A percentile compares a stretch with the other conserved stretches of the same genome.
Conservation (phyloP, 371 early-diverging fungal species). For the Blastocladiella emersonii region DNA sequence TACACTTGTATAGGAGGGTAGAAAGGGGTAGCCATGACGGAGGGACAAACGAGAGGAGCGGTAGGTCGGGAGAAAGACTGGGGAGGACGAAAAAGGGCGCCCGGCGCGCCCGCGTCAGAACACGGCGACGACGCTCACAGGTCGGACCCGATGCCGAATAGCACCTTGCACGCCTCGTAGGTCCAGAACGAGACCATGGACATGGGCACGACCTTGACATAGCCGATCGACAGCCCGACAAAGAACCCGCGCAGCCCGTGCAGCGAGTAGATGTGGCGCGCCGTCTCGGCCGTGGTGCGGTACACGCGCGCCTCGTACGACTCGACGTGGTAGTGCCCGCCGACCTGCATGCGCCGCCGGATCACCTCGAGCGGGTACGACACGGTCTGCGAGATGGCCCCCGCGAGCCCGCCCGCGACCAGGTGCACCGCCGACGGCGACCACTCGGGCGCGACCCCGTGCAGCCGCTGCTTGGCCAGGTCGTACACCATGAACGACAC, state of each 20-base stretch:
- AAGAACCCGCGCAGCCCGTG: constrained; percentile 73
- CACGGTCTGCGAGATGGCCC: constrained; percentile 66
- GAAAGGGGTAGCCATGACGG: too few species aligned
- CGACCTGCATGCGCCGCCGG: constrained; percentile 81
- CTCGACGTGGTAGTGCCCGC: constrained; percentile 21
- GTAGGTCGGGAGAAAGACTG: too few species aligned
- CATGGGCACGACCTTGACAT: constrained; percentile 85
- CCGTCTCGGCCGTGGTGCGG: constrained; percentile 37
- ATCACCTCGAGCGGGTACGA: constrained; percentile 85
- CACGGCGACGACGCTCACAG: too few species aligned
- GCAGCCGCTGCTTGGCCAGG: constrained; percentile 13
- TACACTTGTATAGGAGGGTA: too few species aligned
- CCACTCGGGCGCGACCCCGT: constrained; percentile 8
- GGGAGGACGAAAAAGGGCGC: too few species aligned
- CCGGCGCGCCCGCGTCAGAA: too few species aligned
- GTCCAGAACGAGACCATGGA: constrained; percentile 70
- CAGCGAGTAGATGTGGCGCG: constrained; percentile 36
- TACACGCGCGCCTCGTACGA: constrained; percentile 12
- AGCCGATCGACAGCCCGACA: constrained; percentile 83
- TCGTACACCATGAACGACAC: constrained; percentile 72
- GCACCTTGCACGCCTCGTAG: constrained; percentile 53
- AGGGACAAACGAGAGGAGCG: too few species aligned
- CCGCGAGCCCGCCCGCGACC: constrained; percentile 65
- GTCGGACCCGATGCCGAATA: constrained; percentile 25
- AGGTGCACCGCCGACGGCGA: constrained; percentile 61